Evolutionary conservation across 2,329 filamentous ascomycete species (phyloP), one percentile per base, ranked within the genome.

Genomic region (Whalleya microplaca): DNA sequence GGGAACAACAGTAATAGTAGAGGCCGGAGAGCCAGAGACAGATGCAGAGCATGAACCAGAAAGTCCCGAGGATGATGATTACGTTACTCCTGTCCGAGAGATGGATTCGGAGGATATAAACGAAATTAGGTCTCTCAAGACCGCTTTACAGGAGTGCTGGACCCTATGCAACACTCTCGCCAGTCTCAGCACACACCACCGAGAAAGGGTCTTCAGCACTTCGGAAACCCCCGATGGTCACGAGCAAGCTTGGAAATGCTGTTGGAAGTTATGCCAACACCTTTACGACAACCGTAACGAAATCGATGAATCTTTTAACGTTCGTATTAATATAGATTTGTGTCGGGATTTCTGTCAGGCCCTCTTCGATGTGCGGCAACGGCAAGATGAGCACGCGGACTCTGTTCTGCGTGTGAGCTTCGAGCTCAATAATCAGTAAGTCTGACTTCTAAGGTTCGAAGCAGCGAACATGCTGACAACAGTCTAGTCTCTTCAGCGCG

Each of bases 341-440:
- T 96, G 92, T 71, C 87, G 92, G 20, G 91, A 96, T 63, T 96
- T 98, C 69, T 96, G 92, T 66, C 92, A 96, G 73, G 85, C 92
- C 0, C 78, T 97, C 10, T 98, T 97, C 67, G 93, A 97, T 69
- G 87, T 94, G 18, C 84, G 93, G 41, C 83, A 89, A 57, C 87
- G 87, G 62, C 86, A 88, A 49, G 89, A 96, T 61, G 91, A 95
- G 67, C 77, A 85, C 1, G 84, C 89, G 0, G 94, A 98, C 72
- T 96, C 93, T 0, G 88, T 97, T 14, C 76, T 98, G 45, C 83
- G 94, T 46, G 93, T 97, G 63, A 96, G 91, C 75, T 96, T 96
- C 70, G 94, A 97, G 75, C 80, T 97, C 21, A 96, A 96, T 75
- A 97, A 96, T 66, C 93, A 98, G 84, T 86, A 69, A 71, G 83